Evolutionary conservation across 1,139 yeast species (phyloP), one percentile per base, ranked within the genome.

Genomic region (Sugiyamaella castrensis): DNA sequence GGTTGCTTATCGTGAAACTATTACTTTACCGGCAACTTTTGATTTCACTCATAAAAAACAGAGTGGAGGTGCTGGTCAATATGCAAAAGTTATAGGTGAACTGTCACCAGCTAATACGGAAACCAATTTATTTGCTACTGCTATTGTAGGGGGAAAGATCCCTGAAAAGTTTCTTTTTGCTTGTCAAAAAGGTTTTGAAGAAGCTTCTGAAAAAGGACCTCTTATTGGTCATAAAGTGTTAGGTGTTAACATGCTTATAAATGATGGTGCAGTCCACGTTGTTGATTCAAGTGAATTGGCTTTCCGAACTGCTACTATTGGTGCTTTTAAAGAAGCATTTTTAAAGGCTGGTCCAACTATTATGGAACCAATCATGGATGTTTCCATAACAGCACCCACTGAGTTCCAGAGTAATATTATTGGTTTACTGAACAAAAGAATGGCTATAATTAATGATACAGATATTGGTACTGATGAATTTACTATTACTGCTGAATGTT

Each of bases 41-140:
- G 98, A 92, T 68, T 88, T 81, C 73, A 87, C 96, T 31, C 98
- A 91, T 75, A 92, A 92, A 79, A 91, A 91, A 68, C 99, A 92
- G 75, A 81, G 94, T 65, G 99, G 99, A 71, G 99, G 99, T 79
- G 95, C 98, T 58, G 99, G 99, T 73, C 99, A 92, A 75, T 92
- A 83, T 68, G 98, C 96, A 71, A 84, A 94, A 74, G 97, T 92
- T 61, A 87, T 91, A 71, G 99, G 99, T 65, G 80, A 76, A 50
- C 71, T 94, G 71, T 71, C 76, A 11, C 84, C 92, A 41, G 66
- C 79, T 43, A 84, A 78, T 48, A 82, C 82, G 47, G 71, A 64
- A 15, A 62, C 60, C 43, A 91, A 89, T 69, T 75, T 74, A 57
- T 92, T 92, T 70, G 79, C 83, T 64, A 87, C 95, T 47, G 87